These are phyloP conservation scores for Citrullus amarus DNA, from an alignment of 306 rosid species.

Conservation along the genomic window DNA sequence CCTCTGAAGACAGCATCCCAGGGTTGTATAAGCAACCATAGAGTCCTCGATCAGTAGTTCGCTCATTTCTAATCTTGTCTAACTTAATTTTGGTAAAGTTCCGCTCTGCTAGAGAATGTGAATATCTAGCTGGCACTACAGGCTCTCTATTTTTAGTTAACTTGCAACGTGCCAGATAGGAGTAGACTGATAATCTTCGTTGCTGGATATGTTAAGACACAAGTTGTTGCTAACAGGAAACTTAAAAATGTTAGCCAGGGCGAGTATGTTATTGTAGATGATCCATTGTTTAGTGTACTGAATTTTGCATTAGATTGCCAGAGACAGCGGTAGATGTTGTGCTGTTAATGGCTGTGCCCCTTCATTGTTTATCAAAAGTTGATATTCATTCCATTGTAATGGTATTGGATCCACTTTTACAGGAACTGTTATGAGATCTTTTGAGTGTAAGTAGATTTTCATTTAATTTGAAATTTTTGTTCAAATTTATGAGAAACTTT, in stretches of 20 bases:
- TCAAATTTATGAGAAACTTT: neutral
- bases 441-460: neutral
- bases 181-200: neutral
- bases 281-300: neutral
- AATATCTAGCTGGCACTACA: neutral
- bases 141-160: neutral
- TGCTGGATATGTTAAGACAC: neutral
- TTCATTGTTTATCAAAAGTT: neutral
- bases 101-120: neutral
- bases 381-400: neutral
- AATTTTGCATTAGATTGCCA: neutral
- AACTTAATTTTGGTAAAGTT: neutral
- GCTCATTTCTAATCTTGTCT: neutral
- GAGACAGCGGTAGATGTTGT: neutral
- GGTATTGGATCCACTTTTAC: neutral
- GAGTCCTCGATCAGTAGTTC: neutral
- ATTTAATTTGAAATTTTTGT: neutral
- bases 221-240: neutral
- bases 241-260: neutral
- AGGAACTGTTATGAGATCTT: neutral
- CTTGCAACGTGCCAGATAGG: neutral
- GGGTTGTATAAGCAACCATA: neutral
- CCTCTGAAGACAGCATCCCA: slow-evolving; percentile 9
- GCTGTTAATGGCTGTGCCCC: neutral
- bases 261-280: neutral